Evolutionary conservation across 768 basidiomycete genomes (phyloP).

Genomic region (Suillus tomentosus): DNA sequence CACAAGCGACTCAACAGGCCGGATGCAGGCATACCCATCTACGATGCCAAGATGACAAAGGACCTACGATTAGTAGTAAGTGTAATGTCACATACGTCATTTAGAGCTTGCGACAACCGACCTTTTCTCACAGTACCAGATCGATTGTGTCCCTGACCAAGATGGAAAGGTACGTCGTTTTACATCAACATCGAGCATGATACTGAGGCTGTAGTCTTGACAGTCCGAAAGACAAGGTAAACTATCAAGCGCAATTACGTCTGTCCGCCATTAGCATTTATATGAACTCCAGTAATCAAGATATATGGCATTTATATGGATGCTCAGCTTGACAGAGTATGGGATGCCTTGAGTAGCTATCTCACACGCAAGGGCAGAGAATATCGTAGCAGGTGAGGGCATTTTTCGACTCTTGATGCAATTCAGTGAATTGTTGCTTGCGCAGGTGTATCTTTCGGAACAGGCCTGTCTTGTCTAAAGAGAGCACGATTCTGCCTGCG

Average conservation of each 20-base stretch:
- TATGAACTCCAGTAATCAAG: slow-evolving; percentile 38
- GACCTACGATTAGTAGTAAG: slow-evolving; percentile 54
- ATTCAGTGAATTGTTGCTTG: not conserved
- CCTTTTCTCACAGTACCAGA: slow-evolving; percentile 42
- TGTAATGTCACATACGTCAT: slow-evolving; percentile 1
- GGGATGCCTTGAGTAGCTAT: slow-evolving; percentile 47
- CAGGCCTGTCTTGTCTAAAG: slow-evolving; percentile 32
- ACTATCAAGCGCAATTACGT: not conserved
- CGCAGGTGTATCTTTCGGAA: slow-evolving; percentile 43
- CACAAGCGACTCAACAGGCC: slow-evolving; percentile 56
- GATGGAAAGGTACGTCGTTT: slow-evolving; percentile 29
- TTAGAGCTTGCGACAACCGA: slow-evolving; percentile 1
- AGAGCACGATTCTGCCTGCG: slow-evolving; percentile 50
- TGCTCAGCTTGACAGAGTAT: slow-evolving; percentile 47
- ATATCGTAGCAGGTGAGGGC: slow-evolving; percentile 52
- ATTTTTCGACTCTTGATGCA: not conserved
- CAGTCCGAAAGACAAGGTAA: slow-evolving; percentile 44
- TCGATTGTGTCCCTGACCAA: slow-evolving; percentile 47
- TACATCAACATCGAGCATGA: not conserved
- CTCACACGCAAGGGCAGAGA: slow-evolving; percentile 47
- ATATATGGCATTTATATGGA: slow-evolving; percentile 55
- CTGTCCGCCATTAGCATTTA: not conserved
- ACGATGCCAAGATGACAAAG: slow-evolving; percentile 65
- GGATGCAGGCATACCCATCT: slow-evolving; percentile 54
- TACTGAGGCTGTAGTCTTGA: slow-evolving; percentile 9